phyloP scores from a whole-genome alignment of 192 early-diverging fungal species.

The Diversispora eburnea region DNA sequence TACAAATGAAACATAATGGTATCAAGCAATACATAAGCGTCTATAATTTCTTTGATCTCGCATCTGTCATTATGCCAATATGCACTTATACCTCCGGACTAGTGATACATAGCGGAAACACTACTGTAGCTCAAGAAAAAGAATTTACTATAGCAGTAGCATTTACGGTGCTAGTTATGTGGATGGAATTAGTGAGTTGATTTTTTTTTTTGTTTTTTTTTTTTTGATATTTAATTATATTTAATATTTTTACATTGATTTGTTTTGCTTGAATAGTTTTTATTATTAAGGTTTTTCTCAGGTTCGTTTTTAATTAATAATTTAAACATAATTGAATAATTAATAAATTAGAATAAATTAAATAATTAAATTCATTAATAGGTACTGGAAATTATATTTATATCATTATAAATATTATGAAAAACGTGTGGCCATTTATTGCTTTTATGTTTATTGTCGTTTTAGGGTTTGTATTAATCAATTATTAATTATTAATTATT shows the following conservation, averaged over 20 bases:
- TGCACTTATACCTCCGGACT: neutral
- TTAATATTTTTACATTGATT: neutral
- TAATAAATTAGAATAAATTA: neutral
- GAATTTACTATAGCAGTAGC: neutral
- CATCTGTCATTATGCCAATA: neutral
- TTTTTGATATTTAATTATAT: neutral
- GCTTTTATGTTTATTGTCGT: neutral
- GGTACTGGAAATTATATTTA: neutral
- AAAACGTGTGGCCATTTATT: neutral
- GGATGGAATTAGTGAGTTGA: neutral
- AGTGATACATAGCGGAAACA: neutral
- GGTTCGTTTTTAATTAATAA: neutral
- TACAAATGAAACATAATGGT: neutral
- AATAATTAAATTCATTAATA: neutral
- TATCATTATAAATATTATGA: neutral
- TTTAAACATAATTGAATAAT: neutral
- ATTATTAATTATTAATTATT: too few relatives aligned
- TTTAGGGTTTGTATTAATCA: neutral
- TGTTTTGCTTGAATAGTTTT: neutral
- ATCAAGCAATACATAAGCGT: neutral
- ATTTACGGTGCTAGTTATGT: constrained; percentile 8
- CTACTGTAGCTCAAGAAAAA: neutral
- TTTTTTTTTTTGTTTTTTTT: neutral
- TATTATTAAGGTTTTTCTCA: constrained; percentile 8
- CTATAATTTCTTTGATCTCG: constrained; percentile 4